Evolutionary conservation across 768 basidiomycete species (phyloP), one percentile per base, ranked within the genome.

Genomic region (Collybia sordida): DNA sequence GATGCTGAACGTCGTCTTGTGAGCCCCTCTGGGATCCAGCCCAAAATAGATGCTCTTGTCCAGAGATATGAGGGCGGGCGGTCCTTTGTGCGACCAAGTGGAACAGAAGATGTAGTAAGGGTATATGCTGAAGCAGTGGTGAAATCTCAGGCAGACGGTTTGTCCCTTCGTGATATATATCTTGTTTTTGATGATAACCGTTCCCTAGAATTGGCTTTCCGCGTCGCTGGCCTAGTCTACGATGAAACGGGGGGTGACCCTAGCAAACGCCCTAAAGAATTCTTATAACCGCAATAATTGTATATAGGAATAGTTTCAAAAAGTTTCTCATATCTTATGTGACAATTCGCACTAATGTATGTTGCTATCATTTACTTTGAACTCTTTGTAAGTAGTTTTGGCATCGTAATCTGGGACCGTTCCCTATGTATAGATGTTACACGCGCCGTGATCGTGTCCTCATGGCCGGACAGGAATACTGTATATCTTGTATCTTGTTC

Each of bases 81-180:
- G 36, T 83, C 91, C 22, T 99, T 99, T 62, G 97, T 98, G 15
- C 71, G 97, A 50, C 97, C 97, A 2, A 96, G 93, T 66, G 97
- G 97, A 7, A 99, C 97, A 19, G 97, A 99, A 67, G 95, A 99
- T 61, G 95, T 96, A 21, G 97, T 99, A 5, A 80, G 97, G 51
- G 94, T 99, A 14, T 99, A 98, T 63, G 97, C 95, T 1, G 97
- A 99, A 66, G 96, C 97, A 1, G 75, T 73, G 40, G 71, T 82
- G 36, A 81, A 79, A 52, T 67, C 79, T 12, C 85, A 88, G 58
- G 92, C 89, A 17, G 93, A 95, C 65, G 90, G 96, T 97, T 57
- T 62, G 86, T 74, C 18, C 37, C 17, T 35, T 11, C 24, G 34
- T 11, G 41, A 24, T 12, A 21, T 28, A n/a, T 49, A 19, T 36